Evolutionary conservation across 164 flowering plant genomes (phyloP).

Genomic region (Magnolia changhungtana): DNA sequence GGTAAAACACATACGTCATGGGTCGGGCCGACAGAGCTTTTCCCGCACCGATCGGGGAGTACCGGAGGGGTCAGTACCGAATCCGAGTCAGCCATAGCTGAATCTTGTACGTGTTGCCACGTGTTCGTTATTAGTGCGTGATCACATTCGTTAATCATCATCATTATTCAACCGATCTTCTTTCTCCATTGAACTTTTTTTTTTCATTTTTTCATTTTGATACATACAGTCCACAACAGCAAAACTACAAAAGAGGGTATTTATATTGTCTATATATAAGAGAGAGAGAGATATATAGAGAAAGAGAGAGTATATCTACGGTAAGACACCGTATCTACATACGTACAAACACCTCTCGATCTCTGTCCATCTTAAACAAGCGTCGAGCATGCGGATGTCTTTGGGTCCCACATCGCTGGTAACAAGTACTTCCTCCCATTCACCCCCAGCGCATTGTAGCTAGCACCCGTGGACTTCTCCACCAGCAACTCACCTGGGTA

Average conservation of each 20-base stretch:
- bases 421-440: constrained; percentile 59
- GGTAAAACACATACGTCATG: too few species aligned
- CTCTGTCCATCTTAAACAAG: constrained; percentile 33
- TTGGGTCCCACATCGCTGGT: constrained; percentile 90
- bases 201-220: neutral
- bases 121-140: too few species aligned
- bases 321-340: neutral
- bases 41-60: too few species aligned
- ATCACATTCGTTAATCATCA: too few species aligned
- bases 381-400: constrained; percentile 47
- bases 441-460: constrained; percentile 71
- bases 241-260: neutral
- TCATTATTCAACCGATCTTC: too few species aligned
- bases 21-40: too few species aligned
- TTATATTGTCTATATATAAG: neutral
- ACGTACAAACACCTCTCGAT: neutral
- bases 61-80: too few species aligned
- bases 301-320: too few species aligned
- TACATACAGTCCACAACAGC: neutral
- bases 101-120: too few species aligned
- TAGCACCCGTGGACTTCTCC: constrained; percentile 58
- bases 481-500: constrained; percentile 58
- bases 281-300: too few species aligned
- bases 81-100: too few species aligned
- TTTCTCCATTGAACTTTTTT: neutral